A percentile compares a stretch with the other conserved stretches of the same genome.
These are phyloP conservation scores for Leccinum colubrinum DNA, from an alignment of 1,284 basidiomycete species.

Conservation along the genomic window DNA sequence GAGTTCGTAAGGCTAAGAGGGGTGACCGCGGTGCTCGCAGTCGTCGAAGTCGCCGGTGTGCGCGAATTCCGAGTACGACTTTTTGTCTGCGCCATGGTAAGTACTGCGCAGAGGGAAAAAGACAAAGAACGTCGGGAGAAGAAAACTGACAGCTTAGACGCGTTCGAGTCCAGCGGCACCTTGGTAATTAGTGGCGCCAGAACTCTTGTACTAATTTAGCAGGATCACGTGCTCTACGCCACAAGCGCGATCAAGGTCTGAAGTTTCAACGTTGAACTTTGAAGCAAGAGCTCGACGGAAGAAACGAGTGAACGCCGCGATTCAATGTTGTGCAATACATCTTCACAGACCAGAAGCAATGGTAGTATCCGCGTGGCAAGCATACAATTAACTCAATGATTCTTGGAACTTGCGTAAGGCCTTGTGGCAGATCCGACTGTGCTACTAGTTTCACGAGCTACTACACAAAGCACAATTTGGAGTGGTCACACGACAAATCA, in stretches of 20 bases:
- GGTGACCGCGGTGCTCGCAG: conserved; percentile 25
- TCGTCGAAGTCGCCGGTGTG: conserved; percentile 29
- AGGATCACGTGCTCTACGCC: conserved; percentile 19
- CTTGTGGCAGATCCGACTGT: neutral
- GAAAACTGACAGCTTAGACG: conserved; percentile 26
- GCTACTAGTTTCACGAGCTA: too few species aligned
- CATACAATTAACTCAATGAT: neutral
- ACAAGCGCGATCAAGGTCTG: conserved; percentile 19
- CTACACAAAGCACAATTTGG: too few species aligned
- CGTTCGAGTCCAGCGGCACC: conserved; percentile 11
- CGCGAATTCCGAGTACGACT: conserved; percentile 11
- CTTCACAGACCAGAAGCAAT: neutral
- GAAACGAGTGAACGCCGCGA: conserved; percentile 34
- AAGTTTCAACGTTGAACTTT: too few species aligned
- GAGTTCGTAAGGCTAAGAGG: conserved; percentile 27
- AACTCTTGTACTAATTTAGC: conserved; percentile 7
- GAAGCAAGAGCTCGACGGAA: neutral
- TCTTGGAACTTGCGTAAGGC: neutral
- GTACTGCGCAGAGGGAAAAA: neutral
- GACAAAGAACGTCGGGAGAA: conserved; percentile 13
- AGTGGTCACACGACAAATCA: conserved; percentile 1
- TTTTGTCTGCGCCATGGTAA: conserved; percentile 23
- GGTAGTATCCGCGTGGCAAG: neutral
- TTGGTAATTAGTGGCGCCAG: conserved; percentile 23
- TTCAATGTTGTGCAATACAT: conserved; percentile 33